Base-by-base conservation (phyloP, 805 yeast species). In the Tetrapisispora fleetii region DNA sequence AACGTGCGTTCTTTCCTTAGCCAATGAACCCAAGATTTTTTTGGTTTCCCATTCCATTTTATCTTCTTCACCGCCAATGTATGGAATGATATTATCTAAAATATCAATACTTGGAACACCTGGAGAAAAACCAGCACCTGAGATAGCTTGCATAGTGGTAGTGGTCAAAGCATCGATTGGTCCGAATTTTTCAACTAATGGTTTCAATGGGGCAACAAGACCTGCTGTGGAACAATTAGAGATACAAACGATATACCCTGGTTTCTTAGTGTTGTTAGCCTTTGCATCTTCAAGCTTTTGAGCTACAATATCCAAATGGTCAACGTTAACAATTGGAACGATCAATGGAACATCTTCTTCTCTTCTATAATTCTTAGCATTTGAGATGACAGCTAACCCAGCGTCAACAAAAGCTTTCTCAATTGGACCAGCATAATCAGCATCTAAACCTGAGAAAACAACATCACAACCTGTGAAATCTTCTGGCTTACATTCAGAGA, bases 201-300 rank as follows among this genome's bases (percentile, higher is more conserved):
- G 98, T 65, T 87, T 88, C 64, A 93, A 75, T 44, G 98, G 98
- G 14, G 96, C 96, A 19, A 93, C 98, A 49, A 93, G 75, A 39
- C 98, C 98, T 4, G 98, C 99, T 36, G 99, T 93, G 43, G 98
- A 90, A 73, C 99, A 93, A 75, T 93, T 93, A 51, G 98, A 90
- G 63, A 91, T 93, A 72, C 99, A 93, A 42, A 91, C 82, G 56
- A 88, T 84, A 69, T 78, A 87, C 42, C 99, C 99, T 50, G 82
- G 81, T 63, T 71, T 79, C 60, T 69, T 63, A 53, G 74, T 72
- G 45, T 84, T 84, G 9, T 67, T 67, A 27, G 75, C 73, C 56
- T 74, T 73, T 35, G 89, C 83, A 21, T 67, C 73, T 8, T 43
- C 33, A 10, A 43, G 22, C 56, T 77, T 77, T 47, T 77, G 70